Conservation (phyloP, 139 green algal genomes). For the Yamagishiella unicocca region DNA sequence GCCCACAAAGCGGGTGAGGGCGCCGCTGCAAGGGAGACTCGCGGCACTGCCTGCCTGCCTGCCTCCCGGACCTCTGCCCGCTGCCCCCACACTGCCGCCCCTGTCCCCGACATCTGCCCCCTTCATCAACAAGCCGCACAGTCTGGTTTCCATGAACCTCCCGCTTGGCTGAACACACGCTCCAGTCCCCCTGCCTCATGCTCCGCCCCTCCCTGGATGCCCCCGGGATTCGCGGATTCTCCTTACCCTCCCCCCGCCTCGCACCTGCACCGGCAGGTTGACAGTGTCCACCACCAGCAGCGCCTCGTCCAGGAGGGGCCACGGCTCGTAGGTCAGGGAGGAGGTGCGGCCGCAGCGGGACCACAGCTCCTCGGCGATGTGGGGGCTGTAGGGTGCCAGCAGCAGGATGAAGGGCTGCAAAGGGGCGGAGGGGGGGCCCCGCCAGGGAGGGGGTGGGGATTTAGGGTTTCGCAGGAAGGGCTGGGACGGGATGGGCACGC, state of each 20-base stretch:
- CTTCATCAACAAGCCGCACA: no score
- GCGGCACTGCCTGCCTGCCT: no score
- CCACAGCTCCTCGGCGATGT: conserved; percentile 96
- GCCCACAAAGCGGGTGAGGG: no score
- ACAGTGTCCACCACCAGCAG: conserved; percentile 88
- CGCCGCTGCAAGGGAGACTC: no score
- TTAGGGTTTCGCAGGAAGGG: not conserved
- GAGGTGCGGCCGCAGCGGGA: conserved; percentile 71
- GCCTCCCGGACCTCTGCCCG: no score
- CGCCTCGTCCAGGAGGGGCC: conserved; percentile 81
- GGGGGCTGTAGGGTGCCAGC: conserved; percentile 95
- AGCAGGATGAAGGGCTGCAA: conserved; percentile 90
- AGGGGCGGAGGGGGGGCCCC: not conserved
- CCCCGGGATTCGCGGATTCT: no score
- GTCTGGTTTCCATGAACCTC: no score
- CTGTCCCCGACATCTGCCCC: no score
- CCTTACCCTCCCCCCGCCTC: not conserved
- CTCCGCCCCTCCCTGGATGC: no score
- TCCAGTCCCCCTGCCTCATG: no score
- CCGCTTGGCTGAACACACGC: no score
- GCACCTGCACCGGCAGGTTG: conserved; percentile 85
- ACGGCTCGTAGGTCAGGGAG: conserved; percentile 87
- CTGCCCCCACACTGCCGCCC: no score
- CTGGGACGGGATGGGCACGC: not conserved
- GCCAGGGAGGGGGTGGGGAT: not conserved